These are phyloP conservation scores for Monosporascus sp. DNA, from an alignment of 2,329 filamentous ascomycete genomes.

Conservation along the genomic window DNA sequence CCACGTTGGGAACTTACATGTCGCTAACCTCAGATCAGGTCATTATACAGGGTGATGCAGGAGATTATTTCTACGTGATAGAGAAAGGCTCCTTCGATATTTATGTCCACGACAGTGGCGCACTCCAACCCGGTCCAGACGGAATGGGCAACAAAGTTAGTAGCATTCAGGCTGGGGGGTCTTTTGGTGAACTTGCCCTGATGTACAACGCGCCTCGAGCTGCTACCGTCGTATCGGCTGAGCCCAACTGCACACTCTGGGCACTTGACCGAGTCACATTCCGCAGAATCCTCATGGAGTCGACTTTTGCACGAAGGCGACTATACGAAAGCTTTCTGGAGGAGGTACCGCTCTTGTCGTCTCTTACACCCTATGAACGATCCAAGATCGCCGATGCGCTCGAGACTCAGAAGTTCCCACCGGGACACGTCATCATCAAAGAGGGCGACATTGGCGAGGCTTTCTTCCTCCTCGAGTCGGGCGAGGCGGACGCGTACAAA, in stretches of 20 bases:
- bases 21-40: constrained; percentile 53
- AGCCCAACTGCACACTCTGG: constrained; percentile 78
- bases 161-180: constrained; percentile 79
- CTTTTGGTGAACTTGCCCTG: constrained; percentile 91
- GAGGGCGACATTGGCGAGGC: constrained; percentile 89
- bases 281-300: constrained; percentile 96
- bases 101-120: constrained; percentile 75
- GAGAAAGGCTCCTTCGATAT: constrained; percentile 89
- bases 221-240: constrained; percentile 83
- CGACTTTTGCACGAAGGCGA: constrained; percentile 87
- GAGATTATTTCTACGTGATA: constrained; percentile 97
- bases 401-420: constrained; percentile 79
- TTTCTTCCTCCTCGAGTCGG: constrained; percentile 86
- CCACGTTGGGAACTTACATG: background rate
- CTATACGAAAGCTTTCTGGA: constrained; percentile 98
- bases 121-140: constrained; percentile 71
- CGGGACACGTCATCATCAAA: constrained; percentile 77
- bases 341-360: constrained; percentile 80
- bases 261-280: constrained; percentile 93
- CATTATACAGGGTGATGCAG: constrained; percentile 90
- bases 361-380: constrained; percentile 85
- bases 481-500: constrained; percentile 83
- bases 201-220: constrained; percentile 99
- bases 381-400: constrained; percentile 96
- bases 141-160: constrained; percentile 81